A percentile compares a stretch with the other conserved stretches of the same genome.
phyloP scores from a whole-genome alignment of 768 basidiomycete species.

The Panellus pusillus region DNA sequence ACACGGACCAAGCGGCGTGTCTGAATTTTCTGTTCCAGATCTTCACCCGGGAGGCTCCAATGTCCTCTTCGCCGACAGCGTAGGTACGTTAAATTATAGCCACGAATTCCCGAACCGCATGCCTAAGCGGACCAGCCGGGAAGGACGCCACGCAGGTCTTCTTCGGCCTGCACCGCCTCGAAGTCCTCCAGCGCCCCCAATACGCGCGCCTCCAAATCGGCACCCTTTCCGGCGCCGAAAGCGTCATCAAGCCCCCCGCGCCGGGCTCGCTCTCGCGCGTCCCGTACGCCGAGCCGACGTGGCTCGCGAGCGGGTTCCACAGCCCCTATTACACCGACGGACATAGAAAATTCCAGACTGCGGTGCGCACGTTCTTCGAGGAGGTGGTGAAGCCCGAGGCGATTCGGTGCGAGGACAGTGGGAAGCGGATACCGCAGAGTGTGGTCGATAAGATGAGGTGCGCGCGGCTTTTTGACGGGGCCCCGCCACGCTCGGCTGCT shows the following conservation, averaged over 20 bases:
- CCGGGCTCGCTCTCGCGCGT: constrained; percentile 71
- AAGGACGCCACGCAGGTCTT: constrained; percentile 78
- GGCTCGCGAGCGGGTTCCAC: constrained; percentile 67
- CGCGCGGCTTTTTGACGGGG: no score
- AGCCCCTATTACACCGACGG: constrained; percentile 78
- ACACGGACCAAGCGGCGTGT: no score
- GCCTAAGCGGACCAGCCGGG: constrained; percentile 44
- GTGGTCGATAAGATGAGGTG: constrained; percentile 86
- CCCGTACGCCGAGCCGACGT: constrained; percentile 86
- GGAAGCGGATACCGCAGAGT: constrained; percentile 81
- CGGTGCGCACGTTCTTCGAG: constrained; percentile 45
- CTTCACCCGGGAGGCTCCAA: constrained; percentile 84
- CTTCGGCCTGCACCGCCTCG: constrained; percentile 83
- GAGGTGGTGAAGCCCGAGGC: constrained; percentile 15
- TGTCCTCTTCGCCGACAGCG: constrained; percentile 62
- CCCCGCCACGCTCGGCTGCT: no score
- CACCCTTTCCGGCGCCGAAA: constrained; percentile 55
- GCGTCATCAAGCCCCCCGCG: constrained; percentile 50
- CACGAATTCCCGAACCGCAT: not conserved
- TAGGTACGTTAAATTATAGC: constrained; percentile 49
- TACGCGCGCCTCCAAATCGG: constrained; percentile 73
- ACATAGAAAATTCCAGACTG: constrained; percentile 74
- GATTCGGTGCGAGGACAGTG: constrained; percentile 71
- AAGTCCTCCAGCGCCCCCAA: constrained; percentile 73
- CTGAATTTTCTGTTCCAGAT: constrained; percentile 23